Percentiles rank a stretch among this genome's conserved stretches.
These are phyloP conservation scores for Clonostachys chloroleuca DNA, from an alignment of 2,329 filamentous ascomycete genomes.

Conservation along the genomic window DNA sequence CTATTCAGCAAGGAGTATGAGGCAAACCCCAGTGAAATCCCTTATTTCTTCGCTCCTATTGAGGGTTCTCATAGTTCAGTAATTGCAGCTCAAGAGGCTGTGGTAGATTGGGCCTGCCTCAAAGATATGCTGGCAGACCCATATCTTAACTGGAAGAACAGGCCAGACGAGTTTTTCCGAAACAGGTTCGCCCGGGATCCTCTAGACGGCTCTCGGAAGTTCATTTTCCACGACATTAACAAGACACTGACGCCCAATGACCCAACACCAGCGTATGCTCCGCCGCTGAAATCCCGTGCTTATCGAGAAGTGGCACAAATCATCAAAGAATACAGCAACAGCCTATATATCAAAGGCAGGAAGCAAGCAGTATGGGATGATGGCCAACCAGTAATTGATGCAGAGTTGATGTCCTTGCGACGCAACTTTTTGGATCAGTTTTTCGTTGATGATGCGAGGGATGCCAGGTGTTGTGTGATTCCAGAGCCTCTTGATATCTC, in stretches of 20 bases:
- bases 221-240: slow-evolving; percentile 49
- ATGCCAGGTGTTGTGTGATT: slow-evolving; percentile 60
- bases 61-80: not conserved
- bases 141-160: slow-evolving; percentile 31
- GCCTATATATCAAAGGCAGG: slow-evolving; percentile 60
- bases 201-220: slow-evolving; percentile 59
- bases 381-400: slow-evolving; percentile 78
- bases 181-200: slow-evolving; percentile 53
- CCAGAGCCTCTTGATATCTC: slow-evolving; percentile 76
- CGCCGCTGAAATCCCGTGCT: slow-evolving; percentile 36
- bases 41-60: slow-evolving; percentile 79
- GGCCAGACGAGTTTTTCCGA: slow-evolving; percentile 42
- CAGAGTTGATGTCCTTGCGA: slow-evolving; percentile 69
- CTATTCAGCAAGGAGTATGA: slow-evolving; percentile 87
- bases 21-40: slow-evolving; percentile 55
- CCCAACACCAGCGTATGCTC: slow-evolving; percentile 54
- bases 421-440: slow-evolving; percentile 77
- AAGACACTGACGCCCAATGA: slow-evolving; percentile 58
- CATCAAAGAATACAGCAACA: slow-evolving; percentile 82
- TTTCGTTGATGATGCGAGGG: slow-evolving; percentile 41
- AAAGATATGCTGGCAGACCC: slow-evolving; percentile 25
- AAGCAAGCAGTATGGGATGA: slow-evolving; percentile 48
- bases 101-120: slow-evolving; percentile 55
- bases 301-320: slow-evolving; percentile 39
- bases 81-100: not conserved